phyloP scores from a whole-genome alignment of 2,329 filamentous ascomycete genomes.

The Ophiostoma quercus region DNA sequence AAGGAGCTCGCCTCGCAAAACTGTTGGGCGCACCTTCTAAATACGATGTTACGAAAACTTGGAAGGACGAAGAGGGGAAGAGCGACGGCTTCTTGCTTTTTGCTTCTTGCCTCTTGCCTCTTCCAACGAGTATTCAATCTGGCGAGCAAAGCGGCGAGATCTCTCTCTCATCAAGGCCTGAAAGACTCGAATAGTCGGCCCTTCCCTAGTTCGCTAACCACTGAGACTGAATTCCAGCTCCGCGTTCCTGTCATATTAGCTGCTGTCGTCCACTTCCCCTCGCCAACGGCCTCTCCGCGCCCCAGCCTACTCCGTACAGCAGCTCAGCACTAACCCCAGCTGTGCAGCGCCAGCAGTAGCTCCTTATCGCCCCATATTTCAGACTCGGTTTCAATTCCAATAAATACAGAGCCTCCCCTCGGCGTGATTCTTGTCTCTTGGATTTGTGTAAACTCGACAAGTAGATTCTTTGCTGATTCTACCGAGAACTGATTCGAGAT shows the following conservation, averaged over 20 bases:
- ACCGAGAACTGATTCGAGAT: not conserved
- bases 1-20: slow-evolving; percentile 16
- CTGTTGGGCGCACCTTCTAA: slow-evolving; percentile 15
- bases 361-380: slow-evolving; percentile 26
- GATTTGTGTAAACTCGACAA: not conserved
- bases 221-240: slow-evolving; percentile 20
- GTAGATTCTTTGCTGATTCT: not conserved
- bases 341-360: slow-evolving; percentile 9
- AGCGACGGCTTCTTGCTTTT: not conserved
- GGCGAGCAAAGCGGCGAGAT: not conserved
- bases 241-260: not conserved
- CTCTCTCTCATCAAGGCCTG: not conserved
- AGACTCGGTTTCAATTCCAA: not conserved
- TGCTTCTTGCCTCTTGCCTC: too few species aligned
- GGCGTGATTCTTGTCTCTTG: not conserved
- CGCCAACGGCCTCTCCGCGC: slow-evolving; percentile 19
- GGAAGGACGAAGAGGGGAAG: slow-evolving; percentile 8
- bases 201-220: not conserved
- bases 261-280: slow-evolving; percentile 16
- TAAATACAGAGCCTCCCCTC: slow-evolving; percentile 23
- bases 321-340: not conserved
- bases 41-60: not conserved
- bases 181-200: not conserved
- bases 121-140: not conserved
- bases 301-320: not conserved